Conservation (phyloP, 192 early-diverging fungal species). For the Paraglomus brasilianum region DNA sequence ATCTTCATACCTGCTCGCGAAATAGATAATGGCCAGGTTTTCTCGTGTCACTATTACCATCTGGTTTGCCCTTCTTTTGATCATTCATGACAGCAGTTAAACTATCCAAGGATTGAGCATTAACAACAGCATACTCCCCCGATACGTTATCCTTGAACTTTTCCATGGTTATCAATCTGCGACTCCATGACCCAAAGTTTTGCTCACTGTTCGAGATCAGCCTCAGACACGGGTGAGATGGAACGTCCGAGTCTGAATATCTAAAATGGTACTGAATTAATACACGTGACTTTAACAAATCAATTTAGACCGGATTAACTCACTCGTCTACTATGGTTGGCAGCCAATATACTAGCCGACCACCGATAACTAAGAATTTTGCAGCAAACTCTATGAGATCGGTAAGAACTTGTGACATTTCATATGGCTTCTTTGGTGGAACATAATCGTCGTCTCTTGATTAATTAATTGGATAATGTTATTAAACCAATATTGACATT, state of each 20-base stretch:
- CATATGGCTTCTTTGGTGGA: slow-evolving; percentile 92
- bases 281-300: slow-evolving; percentile 4
- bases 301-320: slow-evolving; percentile 1
- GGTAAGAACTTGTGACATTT: slow-evolving; percentile 84
- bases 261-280: slow-evolving; percentile 21
- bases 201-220: slow-evolving; percentile 93
- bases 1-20: slow-evolving; percentile 37
- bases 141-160: slow-evolving; percentile 53
- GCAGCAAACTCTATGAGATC: slow-evolving; percentile 88
- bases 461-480: slow-evolving; percentile 7
- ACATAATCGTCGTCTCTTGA: slow-evolving; percentile 63
- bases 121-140: slow-evolving; percentile 16
- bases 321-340: slow-evolving; percentile 88
- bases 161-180: slow-evolving; percentile 94
- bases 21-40: slow-evolving; percentile 43
- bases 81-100: slow-evolving; percentile 1
- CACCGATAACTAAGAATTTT: slow-evolving; percentile 70
- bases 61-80: slow-evolving; percentile 3
- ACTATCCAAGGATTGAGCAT: slow-evolving; percentile 8
- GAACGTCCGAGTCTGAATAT: slow-evolving; percentile 76
- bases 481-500: neutral
- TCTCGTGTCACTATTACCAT: slow-evolving; percentile 23
- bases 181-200: slow-evolving; percentile 89
- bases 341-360: slow-evolving; percentile 94
- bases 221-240: slow-evolving; percentile 75